phyloP scores from a whole-genome alignment of 192 early-diverging fungal genomes.

The Globomyces pollinis-pini region DNA sequence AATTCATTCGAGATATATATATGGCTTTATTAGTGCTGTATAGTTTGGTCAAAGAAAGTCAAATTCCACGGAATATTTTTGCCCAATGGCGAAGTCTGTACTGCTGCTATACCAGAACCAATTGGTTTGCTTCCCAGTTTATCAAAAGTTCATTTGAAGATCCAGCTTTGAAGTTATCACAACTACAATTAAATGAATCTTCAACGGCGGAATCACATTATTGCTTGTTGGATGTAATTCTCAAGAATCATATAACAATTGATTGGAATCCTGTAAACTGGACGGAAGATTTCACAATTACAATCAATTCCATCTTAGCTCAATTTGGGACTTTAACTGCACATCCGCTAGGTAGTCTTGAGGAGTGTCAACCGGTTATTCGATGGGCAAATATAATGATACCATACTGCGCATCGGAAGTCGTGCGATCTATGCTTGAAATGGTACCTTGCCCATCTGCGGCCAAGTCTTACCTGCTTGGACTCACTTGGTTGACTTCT shows the following conservation, averaged over 20 bases:
- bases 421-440: not conserved
- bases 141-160: not conserved
- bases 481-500: not conserved
- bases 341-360: not conserved
- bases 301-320: not conserved
- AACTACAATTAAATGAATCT: not conserved
- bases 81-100: not conserved
- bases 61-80: not conserved
- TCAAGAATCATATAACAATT: not conserved
- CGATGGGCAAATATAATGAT: not conserved
- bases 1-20: too few relatives aligned
- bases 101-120: not conserved
- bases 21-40: too few relatives aligned
- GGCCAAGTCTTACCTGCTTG: not conserved
- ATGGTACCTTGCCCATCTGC: not conserved
- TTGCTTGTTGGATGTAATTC: not conserved
- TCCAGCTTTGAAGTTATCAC: not conserved
- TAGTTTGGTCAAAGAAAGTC: too few relatives aligned
- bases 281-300: not conserved
- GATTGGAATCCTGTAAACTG: not conserved
- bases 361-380: not conserved
- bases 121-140: too few relatives aligned
- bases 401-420: not conserved
- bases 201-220: not conserved
- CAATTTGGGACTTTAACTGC: not conserved